Evolutionary conservation across 805 yeast genomes (phyloP).

Genomic region (Yarrowia porcina): DNA sequence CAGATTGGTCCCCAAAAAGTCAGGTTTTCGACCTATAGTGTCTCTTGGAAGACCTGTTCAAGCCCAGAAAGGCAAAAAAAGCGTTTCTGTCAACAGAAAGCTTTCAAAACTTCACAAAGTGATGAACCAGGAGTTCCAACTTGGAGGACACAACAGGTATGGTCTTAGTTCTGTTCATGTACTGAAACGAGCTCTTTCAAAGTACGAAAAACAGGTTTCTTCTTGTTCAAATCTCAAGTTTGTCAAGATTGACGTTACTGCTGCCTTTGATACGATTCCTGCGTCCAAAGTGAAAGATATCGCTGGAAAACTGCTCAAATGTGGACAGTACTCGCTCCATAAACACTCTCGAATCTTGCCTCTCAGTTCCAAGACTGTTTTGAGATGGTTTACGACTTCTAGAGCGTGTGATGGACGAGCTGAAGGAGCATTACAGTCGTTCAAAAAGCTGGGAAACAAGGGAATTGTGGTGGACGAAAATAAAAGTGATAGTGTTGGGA

Average conservation of each 20-base stretch:
- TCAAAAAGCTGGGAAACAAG: background rate
- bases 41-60: background rate
- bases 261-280: slow-evolving; percentile 11
- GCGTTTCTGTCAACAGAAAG: background rate
- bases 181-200: background rate
- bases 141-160: background rate
- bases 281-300: background rate
- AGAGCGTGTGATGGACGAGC: background rate
- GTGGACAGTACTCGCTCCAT: background rate
- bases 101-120: background rate
- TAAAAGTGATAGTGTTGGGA: background rate
- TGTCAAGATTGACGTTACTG: slow-evolving; percentile 11
- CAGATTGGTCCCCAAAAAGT: slow-evolving; percentile 4
- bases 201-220: background rate
- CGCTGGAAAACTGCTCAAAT: background rate
- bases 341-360: background rate
- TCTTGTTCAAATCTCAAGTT: background rate
- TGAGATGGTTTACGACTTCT: background rate
- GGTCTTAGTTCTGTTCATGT: background rate
- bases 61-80: background rate
- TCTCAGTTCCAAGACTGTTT: background rate
- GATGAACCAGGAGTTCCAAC: background rate
- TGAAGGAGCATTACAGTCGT: background rate
- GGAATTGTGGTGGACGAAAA: background rate
- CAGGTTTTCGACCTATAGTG: slow-evolving; percentile 3